A percentile compares a stretch with the other conserved stretches of the same genome.
Evolutionary conservation across 2,329 filamentous ascomycete genomes (phyloP).

Genomic region (Elsinoe batatas): DNA sequence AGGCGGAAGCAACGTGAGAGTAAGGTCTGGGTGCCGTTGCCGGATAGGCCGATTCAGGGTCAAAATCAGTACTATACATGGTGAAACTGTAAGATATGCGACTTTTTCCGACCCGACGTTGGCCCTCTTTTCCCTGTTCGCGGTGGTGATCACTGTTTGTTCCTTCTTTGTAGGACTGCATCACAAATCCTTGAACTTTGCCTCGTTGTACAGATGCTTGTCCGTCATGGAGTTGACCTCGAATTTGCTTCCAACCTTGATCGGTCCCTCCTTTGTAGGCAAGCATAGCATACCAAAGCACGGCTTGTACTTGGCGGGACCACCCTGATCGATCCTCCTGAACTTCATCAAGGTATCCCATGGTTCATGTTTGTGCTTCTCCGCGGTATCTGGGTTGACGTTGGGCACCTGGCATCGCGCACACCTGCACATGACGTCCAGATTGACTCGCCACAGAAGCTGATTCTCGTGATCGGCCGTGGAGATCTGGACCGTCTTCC

Average conservation of each 20-base stretch:
- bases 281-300: constrained; percentile 59
- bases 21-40: constrained; percentile 79
- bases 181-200: constrained; percentile 26
- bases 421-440: constrained; percentile 52
- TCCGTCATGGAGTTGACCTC: constrained; percentile 49
- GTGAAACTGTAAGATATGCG: constrained; percentile 40
- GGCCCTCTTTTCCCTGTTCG: too few relatives aligned
- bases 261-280: constrained; percentile 44
- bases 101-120: not conserved
- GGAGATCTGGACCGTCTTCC: constrained; percentile 48
- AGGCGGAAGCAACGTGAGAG: constrained; percentile 61
- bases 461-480: constrained; percentile 25
- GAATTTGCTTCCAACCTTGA: constrained; percentile 50
- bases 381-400: constrained; percentile 52
- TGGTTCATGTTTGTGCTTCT: constrained; percentile 49
- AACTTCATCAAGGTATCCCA: constrained; percentile 55
- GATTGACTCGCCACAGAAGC: constrained; percentile 31
- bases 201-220: constrained; percentile 43
- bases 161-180: too few relatives aligned
- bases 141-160: too few relatives aligned
- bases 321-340: constrained; percentile 49
- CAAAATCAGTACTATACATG: constrained; percentile 89
- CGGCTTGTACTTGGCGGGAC: constrained; percentile 52
- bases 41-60: constrained; percentile 71
- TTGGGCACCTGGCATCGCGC: constrained; percentile 55